Base-by-base conservation (phyloP, 1,284 basidiomycete genomes). In the Ustilago xerochloae region DNA sequence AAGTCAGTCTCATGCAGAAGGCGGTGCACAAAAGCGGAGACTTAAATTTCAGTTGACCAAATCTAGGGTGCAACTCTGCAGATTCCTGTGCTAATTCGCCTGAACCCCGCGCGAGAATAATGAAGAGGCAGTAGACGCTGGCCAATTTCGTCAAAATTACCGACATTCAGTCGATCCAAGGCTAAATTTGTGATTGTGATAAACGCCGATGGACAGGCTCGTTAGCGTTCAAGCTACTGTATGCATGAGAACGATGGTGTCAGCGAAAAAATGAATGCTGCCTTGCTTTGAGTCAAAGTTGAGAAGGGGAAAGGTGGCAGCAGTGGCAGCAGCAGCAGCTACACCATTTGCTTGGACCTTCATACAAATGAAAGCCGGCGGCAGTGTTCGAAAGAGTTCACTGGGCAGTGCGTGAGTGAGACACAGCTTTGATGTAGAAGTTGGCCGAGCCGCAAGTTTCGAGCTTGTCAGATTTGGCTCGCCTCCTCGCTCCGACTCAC, bases 121-220 rank as follows among this genome's bases (percentile, higher is more conserved):
- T n/a, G n/a, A n/a, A n/a, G n/a, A n/a, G n/a, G n/a, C n/a, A n/a
- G n/a, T n/a, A n/a, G n/a, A n/a, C n/a, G n/a, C n/a, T n/a, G n/a
- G n/a, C n/a, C 15, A 18, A 18, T 41, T 20, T 41, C 38, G 18
- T 41, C 15, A n/a, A n/a, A 33, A 13, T 28, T 51, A 35, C 49
- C 18, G 26, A 28, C 22, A 18, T 6, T 22, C 26, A 18, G 35
- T 41, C 51, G 38, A 53, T 53, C 51, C 38, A 22, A 18, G 28
- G 4, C 6, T 16, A 47, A 35, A 35, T n/a, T n/a, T n/a, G n/a
- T n/a, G n/a, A n/a, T 55, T 49, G 12, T 46, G 41, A 52, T 47
- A 56, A 41, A 57, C 54, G 61, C 61, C 61, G 61, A 51, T 57
- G 61, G 61, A 56, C 28, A 46, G 61, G 47, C 45, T 47, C 45